Evolutionary conservation across 2,329 filamentous ascomycete genomes (phyloP), one percentile per base, ranked within the genome.

Genomic region (Purpureocillium lavendulum): DNA sequence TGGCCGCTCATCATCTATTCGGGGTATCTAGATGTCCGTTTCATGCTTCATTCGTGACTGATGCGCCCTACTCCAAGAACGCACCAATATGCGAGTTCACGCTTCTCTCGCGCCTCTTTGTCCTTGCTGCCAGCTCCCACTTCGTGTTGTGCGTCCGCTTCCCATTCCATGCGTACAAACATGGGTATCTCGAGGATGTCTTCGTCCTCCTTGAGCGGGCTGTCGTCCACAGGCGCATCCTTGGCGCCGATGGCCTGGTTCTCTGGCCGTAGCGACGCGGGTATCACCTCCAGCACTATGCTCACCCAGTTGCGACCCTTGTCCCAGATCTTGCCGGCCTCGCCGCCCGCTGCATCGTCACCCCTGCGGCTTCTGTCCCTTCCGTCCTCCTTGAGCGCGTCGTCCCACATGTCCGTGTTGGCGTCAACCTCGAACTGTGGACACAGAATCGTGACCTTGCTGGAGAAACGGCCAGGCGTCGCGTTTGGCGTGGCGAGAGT

Each of bases 241-340:
- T 57, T 39, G 60, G 52, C 41, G 43, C 51, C 28, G 36, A 43
- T 42, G 49, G 41, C 48, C 29, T 62, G 55, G 28, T 57, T 52
- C 26, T 69, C 66, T 2, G 65, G 49, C 30, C 60, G 58, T 16
- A 80, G 57, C 33, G 69, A 72, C 1, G 77, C 69, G 2, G 89
- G 77, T 1, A 96, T 77, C 12, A 98, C 83, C 59, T 98, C 92
- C 18, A 98, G 71, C 15, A 96, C 85, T 10, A 98, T 87, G 48
- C 82, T 92, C 13, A 92, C 92, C 86, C 89, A 96, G 59, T 97
- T 98, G 29, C 89, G 73, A 0, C 89, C 90, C 39, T 82, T 77
- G 47, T 96, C 89, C 85, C 87, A 98, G n/a, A 97, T 81, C 63
- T 97, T 97, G 38, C 90, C 92, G 0, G 86, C 86, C 60, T 94